Base-by-base conservation (phyloP, 2,329 filamentous ascomycete species). In the Aphanoascus verrucosus region DNA sequence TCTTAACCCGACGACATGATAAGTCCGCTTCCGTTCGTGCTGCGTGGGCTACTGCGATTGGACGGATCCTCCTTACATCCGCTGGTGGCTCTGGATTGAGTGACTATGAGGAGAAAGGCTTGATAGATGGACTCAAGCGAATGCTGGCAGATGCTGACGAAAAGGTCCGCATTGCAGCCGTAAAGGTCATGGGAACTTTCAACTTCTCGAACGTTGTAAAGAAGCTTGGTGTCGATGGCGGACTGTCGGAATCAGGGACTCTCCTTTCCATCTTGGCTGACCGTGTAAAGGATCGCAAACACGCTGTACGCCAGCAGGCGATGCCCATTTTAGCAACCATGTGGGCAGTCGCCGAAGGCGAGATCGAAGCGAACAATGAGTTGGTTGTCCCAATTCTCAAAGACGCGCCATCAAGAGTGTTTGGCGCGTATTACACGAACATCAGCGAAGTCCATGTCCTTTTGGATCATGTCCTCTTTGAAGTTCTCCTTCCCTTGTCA, bases 281-380 rank as follows among this genome's bases (percentile, higher is more conserved):
- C 64, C 82, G 93, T 58, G 88, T 88, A 59, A 88, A 90, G 61
- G 94, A 98, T 70, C 84, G 85, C 57, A 91, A 85, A 65, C 80
- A 84, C 12, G 75, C 80, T 41, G 87, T 98, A 9, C 86, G 91
- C 54, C 82, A 86, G 38, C 88, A 91, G 61, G 90, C 88, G 20
- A 94, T 95, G 80, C 84, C 83, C 49, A 76, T 94, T 7, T 74
- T 97, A 1, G 87, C 82, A 9, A 87, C 84, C 57, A 83, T 97
- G 28, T 98, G 93, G 93, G 90, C 88, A n/a, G 90, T 94, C 15
- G 91, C 88, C 11, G 82, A 84, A 15, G 87, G 88, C 15, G 90
- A 95, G 62, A 86, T 98, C 61, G 83, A 87, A 20, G 81, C 85
- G 50, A 88, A 87, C 12, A 85, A 91, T 61, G 88, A 95, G 60